Evolutionary conservation across 2,329 filamentous ascomycete genomes (phyloP).

Genomic region (Pseudocercospora eumusae): DNA sequence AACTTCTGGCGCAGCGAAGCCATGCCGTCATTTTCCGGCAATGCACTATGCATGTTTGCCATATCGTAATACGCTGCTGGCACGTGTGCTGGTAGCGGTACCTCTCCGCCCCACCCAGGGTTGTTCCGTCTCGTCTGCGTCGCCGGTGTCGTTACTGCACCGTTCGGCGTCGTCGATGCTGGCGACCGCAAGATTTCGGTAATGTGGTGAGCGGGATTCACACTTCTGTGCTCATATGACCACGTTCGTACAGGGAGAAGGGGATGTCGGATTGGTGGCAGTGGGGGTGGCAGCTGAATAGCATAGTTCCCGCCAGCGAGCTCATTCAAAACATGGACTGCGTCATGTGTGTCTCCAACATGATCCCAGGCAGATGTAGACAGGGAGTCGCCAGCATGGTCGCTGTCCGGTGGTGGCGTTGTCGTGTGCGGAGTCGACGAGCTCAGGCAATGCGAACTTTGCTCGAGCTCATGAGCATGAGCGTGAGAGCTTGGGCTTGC

Average conservation of each 20-base stretch:
- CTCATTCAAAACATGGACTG: not conserved
- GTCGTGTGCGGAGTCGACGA: not conserved
- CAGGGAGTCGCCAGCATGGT: not conserved
- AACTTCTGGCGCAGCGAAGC: slow-evolving; percentile 49
- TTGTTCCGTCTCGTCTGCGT: slow-evolving; percentile 13
- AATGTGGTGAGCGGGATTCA: slow-evolving; percentile 31
- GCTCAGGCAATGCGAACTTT: not conserved
- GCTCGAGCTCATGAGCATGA: not conserved
- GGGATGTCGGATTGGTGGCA: not conserved
- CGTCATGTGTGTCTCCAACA: not conserved
- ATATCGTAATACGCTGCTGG: not conserved
- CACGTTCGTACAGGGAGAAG: slow-evolving; percentile 13
- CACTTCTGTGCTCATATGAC: slow-evolving; percentile 22
- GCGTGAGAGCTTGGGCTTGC: not conserved
- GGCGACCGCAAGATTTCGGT: slow-evolving; percentile 23
- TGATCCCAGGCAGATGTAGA: not conserved
- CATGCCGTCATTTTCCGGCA: slow-evolving; percentile 56
- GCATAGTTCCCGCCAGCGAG: slow-evolving; percentile 2
- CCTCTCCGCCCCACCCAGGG: not conserved
- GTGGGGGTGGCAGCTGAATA: not conserved
- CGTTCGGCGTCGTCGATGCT: slow-evolving; percentile 9
- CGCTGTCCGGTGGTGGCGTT: not conserved
- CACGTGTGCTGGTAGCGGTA: not conserved
- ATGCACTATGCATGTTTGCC: slow-evolving; percentile 27
- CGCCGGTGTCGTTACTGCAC: slow-evolving; percentile 10